Base-by-base conservation (phyloP, 129 eudicot genomes). In the Flaveria linearis region DNA sequence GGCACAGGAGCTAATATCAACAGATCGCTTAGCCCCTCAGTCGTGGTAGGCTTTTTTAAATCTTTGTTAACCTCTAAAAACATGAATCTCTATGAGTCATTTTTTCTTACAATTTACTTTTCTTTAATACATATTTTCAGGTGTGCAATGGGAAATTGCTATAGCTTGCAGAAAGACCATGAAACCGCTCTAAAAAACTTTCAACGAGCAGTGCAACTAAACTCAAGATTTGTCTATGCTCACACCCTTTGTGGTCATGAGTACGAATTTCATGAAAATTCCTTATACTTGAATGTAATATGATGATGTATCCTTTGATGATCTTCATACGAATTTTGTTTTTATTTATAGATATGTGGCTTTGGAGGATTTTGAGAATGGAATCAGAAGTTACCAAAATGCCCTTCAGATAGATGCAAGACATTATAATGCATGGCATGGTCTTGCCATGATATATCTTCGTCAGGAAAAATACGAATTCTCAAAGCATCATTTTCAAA, bases 241-340 rank as follows among this genome's bases (percentile, higher is more conserved):
- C 97, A 95, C 86, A 91, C 99, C 80, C 93, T 95, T 56, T 95
- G 99, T 84, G 99, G 97, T 69, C 99, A 95, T 56, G 99, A 95
- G 99, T 92, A 91, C 23, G 97, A 33, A 22, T 30, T 72, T 36
- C 13, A 9, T 5, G 15, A 62, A 12, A 14, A 28, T 63, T 12
- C 43, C 16, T 25, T 13, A 61, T 49, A 26, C 57, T 70, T 71
- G 5, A 0, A 30, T 13, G 49, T 46, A 18, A 17, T 33, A 50
- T 58, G 8, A 46, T 26, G 1, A 50, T 47, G 11, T 57, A 62
- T 15, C 42, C 43, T 62, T 62, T 62, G 20, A 62, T 62, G 43
- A 26, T 62, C 46, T 63, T 11, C 46, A 30, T 43, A 65, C 18
- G n/a, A 9, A 13, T 16, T 63, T 16, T 50, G n/a, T 74, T 49